These are phyloP conservation scores for Rhipidocladum racemiflorum DNA, from an alignment of 176 grass and related monocot genomes.

Conservation along the genomic window DNA sequence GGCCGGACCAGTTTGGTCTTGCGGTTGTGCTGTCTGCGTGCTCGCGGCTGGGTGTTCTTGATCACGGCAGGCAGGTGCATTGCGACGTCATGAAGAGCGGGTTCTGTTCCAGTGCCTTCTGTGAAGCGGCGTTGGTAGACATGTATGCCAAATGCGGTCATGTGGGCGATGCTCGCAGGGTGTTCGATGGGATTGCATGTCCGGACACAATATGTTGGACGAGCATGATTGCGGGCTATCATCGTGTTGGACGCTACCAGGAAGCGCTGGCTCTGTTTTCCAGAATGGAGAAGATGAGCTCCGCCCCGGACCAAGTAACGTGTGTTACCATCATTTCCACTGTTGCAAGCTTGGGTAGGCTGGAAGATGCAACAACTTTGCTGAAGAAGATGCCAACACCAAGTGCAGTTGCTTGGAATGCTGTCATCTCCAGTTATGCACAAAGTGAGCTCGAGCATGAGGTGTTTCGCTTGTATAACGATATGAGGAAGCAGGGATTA, in stretches of 20 bases:
- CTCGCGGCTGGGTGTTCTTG: slow-evolving; percentile 16
- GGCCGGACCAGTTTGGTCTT: slow-evolving; percentile 52
- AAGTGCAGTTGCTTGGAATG: slow-evolving; percentile 60
- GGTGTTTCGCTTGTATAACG: slow-evolving; percentile 54
- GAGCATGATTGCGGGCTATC: slow-evolving; percentile 57
- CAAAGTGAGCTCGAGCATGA: slow-evolving; percentile 37
- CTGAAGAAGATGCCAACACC: slow-evolving; percentile 35
- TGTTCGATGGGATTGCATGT: slow-evolving; percentile 42
- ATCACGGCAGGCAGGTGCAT: slow-evolving; percentile 47
- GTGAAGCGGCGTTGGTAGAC: slow-evolving; percentile 51
- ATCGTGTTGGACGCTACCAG: slow-evolving; percentile 17
- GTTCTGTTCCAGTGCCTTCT: slow-evolving; percentile 42
- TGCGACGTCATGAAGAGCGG: slow-evolving; percentile 47
- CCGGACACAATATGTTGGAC: slow-evolving; percentile 61
- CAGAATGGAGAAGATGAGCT: slow-evolving; percentile 40
- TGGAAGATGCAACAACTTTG: slow-evolving; percentile 33
- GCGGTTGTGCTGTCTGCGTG: slow-evolving; percentile 54
- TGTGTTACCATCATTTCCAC: slow-evolving; percentile 45
- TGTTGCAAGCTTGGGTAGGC: slow-evolving; percentile 47
- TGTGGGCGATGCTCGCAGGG: slow-evolving; percentile 35
- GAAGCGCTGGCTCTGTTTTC: slow-evolving; percentile 50
- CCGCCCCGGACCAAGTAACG: slow-evolving; percentile 33
- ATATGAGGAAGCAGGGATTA: slow-evolving; percentile 45
- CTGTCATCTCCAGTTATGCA: slow-evolving; percentile 53
- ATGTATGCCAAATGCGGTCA: slow-evolving; percentile 51